A percentile compares a stretch with the other conserved stretches of the same genome.
Evolutionary conservation across 768 basidiomycete genomes (phyloP).

Genomic region (Hericium coralloides): DNA sequence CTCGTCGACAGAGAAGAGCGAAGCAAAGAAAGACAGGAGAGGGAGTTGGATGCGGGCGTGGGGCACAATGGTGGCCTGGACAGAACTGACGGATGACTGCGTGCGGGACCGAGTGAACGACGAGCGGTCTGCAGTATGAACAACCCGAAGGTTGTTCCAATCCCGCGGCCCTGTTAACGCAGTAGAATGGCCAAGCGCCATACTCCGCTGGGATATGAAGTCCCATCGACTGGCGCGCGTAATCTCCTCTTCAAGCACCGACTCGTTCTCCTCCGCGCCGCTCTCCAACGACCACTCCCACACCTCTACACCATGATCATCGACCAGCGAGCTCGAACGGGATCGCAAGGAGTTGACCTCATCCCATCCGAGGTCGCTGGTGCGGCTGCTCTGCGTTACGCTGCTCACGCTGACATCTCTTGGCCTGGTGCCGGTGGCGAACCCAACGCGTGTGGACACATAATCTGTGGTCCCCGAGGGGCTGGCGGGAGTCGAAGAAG

Average conservation of each 20-base stretch:
- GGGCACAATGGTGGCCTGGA: conserved; percentile 4
- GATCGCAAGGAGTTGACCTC: not conserved
- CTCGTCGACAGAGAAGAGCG: conserved; percentile 29
- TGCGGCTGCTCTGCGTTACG: not conserved
- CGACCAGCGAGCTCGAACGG: not conserved
- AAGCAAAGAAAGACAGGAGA: conserved; percentile 28
- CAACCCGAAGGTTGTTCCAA: not conserved
- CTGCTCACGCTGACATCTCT: conserved; percentile 5
- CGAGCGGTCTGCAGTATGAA: conserved; percentile 2
- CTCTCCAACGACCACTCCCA: conserved; percentile 16
- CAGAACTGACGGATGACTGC: not conserved
- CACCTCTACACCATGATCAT: conserved; percentile 14
- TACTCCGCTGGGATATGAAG: conserved; percentile 1
- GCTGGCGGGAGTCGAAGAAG: not conserved
- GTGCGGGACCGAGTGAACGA: not conserved
- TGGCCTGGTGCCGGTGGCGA: conserved; percentile 1
- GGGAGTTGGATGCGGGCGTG: conserved; percentile 28
- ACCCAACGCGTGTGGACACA: not conserved
- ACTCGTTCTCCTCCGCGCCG: conserved; percentile 8
- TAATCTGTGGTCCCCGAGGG: not conserved
- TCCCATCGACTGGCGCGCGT: conserved; percentile 13
- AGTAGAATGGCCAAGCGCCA: not conserved
- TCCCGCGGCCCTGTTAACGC: not conserved
- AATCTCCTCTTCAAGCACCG: conserved; percentile 17
- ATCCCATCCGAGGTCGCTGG: not conserved